These are phyloP conservation scores for Penicillium fimorum DNA, from an alignment of 495 filamentous ascomycete species.

Conservation along the genomic window DNA sequence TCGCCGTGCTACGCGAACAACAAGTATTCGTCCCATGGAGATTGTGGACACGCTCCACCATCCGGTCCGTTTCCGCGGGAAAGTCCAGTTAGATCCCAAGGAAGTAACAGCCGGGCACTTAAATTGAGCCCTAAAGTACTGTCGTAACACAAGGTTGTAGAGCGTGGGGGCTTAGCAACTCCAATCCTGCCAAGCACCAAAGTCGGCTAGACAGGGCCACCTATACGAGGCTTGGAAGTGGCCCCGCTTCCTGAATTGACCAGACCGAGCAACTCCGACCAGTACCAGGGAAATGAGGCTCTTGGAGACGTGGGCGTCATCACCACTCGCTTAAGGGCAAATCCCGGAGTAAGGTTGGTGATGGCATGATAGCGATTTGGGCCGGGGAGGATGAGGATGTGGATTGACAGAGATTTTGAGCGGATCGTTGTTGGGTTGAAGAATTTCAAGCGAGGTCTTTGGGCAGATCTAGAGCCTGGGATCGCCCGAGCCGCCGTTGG, in stretches of 20 bases:
- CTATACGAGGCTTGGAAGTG: not conserved
- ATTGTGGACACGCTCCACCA: not conserved
- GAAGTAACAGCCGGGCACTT: not conserved
- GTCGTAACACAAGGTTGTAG: not conserved
- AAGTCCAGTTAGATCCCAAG: not conserved
- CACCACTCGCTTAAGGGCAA: not conserved
- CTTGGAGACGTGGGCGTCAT: not conserved
- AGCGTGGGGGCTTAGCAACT: not conserved
- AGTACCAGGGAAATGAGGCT: not conserved
- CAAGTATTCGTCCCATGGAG: not conserved
- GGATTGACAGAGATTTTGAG: not conserved
- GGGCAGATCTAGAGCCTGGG: slow-evolving; percentile 1
- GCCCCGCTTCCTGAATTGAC: not conserved
- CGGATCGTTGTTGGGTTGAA: not conserved
- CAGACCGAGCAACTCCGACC: too few species aligned
- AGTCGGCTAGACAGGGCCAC: not conserved
- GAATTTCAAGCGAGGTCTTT: not conserved
- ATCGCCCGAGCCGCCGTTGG: not conserved
- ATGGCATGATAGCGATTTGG: not conserved
- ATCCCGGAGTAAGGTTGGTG: not conserved
- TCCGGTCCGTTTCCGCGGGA: not conserved
- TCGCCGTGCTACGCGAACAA: not conserved
- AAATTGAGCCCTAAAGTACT: not conserved
- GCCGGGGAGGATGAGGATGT: not conserved
- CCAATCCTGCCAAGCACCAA: not conserved